A percentile compares a stretch with the other conserved stretches of the same genome.
These are phyloP conservation scores for Acacia pycnantha DNA, from an alignment of 331 rosid species.

Conservation along the genomic window DNA sequence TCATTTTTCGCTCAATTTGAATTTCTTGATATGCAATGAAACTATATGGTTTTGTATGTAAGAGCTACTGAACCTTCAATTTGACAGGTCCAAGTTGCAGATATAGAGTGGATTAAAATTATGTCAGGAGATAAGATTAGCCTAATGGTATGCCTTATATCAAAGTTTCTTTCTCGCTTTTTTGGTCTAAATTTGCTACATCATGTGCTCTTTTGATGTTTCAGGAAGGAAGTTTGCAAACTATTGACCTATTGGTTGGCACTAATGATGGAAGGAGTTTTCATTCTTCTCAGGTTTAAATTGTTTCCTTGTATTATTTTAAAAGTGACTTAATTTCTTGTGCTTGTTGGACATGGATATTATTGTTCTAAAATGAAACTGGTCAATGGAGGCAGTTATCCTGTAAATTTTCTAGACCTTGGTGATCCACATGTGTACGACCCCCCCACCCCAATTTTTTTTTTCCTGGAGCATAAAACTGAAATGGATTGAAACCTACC, in stretches of 20 bases:
- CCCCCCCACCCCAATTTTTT: not conserved
- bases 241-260: slow-evolving; percentile 70
- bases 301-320: slow-evolving; percentile 18
- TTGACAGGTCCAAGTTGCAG: slow-evolving; percentile 89
- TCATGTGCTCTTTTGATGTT: slow-evolving; percentile 30
- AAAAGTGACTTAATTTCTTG: slow-evolving; percentile 19
- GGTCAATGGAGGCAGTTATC: slow-evolving; percentile 14
- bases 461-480: slow-evolving; percentile 7
- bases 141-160: slow-evolving; percentile 61
- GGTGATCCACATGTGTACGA: slow-evolving; percentile 8
- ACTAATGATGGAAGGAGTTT: slow-evolving; percentile 66
- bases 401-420: slow-evolving; percentile 22
- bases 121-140: slow-evolving; percentile 67
- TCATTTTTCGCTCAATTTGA: slow-evolving; percentile 20
- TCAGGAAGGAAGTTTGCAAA: slow-evolving; percentile 75
- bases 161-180: slow-evolving; percentile 8
- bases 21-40: slow-evolving; percentile 19
- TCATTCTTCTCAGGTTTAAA: slow-evolving; percentile 78
- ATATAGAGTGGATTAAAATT: slow-evolving; percentile 85
- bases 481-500: slow-evolving; percentile 35
- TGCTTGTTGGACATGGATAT: slow-evolving; percentile 19
- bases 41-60: slow-evolving; percentile 21
- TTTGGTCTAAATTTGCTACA: slow-evolving; percentile 14
- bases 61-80: slow-evolving; percentile 8
- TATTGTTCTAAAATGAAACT: slow-evolving; percentile 20